Percentiles rank a stretch among this genome's conserved stretches.
Conservation (phyloP, 1,139 yeast genomes). For the Lodderomyces jiufengensis region DNA sequence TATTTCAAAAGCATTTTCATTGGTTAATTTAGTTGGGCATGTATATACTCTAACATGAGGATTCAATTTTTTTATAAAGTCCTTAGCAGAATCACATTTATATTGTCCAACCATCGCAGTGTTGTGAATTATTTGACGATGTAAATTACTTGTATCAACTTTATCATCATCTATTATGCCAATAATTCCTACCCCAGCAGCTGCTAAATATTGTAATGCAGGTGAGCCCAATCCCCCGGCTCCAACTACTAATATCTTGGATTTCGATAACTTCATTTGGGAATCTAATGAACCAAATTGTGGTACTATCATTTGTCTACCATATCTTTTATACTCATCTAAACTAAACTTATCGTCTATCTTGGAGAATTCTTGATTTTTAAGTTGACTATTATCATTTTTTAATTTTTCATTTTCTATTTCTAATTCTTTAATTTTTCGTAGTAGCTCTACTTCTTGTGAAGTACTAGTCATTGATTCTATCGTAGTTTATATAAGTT, state of each 20-base stretch:
- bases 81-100: constrained; percentile 77
- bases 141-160: constrained; percentile 83
- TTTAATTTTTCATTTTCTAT: constrained; percentile 20
- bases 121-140: constrained; percentile 82
- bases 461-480: background rate
- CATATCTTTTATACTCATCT: constrained; percentile 80
- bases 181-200: constrained; percentile 81
- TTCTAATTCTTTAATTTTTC: constrained; percentile 21
- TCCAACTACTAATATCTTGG: constrained; percentile 76
- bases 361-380: constrained; percentile 1
- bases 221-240: constrained; percentile 99
- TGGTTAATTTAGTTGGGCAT: constrained; percentile 49
- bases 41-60: constrained; percentile 60
- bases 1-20: constrained; percentile 61
- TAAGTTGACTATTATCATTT: background rate
- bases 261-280: constrained; percentile 54
- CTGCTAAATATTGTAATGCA: constrained; percentile 76
- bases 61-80: constrained; percentile 51
- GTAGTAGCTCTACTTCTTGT: constrained; percentile 18
- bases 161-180: constrained; percentile 87
- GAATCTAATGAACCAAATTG: constrained; percentile 54
- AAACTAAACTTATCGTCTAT: constrained; percentile 24
- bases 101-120: constrained; percentile 60
- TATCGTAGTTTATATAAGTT: background rate
- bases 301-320: constrained; percentile 94